A percentile compares a stretch with the other conserved stretches of the same genome.
These are phyloP conservation scores for Penicillium lividum DNA, from an alignment of 495 filamentous ascomycete species.

Conservation along the genomic window DNA sequence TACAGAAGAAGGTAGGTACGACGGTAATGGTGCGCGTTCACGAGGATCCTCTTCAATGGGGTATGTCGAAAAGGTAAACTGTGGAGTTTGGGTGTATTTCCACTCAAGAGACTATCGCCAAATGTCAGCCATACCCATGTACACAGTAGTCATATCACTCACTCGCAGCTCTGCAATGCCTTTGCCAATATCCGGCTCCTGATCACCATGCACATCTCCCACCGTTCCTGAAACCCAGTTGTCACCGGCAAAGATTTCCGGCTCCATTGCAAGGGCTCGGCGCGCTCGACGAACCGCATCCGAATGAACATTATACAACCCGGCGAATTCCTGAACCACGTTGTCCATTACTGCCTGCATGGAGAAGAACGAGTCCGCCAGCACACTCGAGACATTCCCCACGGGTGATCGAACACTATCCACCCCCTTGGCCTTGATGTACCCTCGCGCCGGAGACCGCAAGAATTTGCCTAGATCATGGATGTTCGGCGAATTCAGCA, in stretches of 20 bases:
- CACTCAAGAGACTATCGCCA: slow-evolving; percentile 63
- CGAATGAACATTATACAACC: slow-evolving; percentile 29
- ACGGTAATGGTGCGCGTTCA: slow-evolving; percentile 47
- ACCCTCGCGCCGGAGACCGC: slow-evolving; percentile 69
- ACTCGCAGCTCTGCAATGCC: slow-evolving; percentile 65
- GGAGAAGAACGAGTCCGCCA: slow-evolving; percentile 41
- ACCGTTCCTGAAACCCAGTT: slow-evolving; percentile 48
- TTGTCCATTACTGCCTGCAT: slow-evolving; percentile 37
- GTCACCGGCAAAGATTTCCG: slow-evolving; percentile 43
- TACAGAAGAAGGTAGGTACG: slow-evolving; percentile 41
- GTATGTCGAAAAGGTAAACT: slow-evolving; percentile 72
- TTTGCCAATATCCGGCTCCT: slow-evolving; percentile 52
- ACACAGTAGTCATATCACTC: slow-evolving; percentile 12
- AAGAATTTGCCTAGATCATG: slow-evolving; percentile 63
- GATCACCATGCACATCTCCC: slow-evolving; percentile 43
- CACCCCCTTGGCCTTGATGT: slow-evolving; percentile 81
- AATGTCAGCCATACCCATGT: slow-evolving; percentile 7
- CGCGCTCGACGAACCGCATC: slow-evolving; percentile 38
- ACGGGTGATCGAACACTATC: slow-evolving; percentile 88
- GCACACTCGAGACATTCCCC: slow-evolving; percentile 65
- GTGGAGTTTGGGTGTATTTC: slow-evolving; percentile 82
- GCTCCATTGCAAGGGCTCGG: slow-evolving; percentile 36
- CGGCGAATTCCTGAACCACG: slow-evolving; percentile 38
- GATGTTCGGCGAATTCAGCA: slow-evolving; percentile 74
- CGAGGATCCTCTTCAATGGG: slow-evolving; percentile 55